Base-by-base conservation (phyloP, 78 protist species). In the Tieghemostelium lacteum region DNA sequence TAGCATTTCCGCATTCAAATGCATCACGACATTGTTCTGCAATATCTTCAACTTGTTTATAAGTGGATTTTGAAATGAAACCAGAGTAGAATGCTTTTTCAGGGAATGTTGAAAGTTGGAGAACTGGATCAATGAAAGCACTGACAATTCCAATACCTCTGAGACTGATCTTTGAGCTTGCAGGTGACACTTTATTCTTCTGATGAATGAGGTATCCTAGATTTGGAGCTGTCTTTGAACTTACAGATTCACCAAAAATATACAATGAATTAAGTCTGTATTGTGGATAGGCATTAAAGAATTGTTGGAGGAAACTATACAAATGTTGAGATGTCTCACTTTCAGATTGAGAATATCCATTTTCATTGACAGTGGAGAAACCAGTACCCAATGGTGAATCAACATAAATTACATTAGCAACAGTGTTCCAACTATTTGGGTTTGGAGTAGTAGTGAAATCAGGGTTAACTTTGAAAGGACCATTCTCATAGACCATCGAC, bases 361-460 rank as follows among this genome's bases (percentile, higher is more conserved):
- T 72, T 34, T 69, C 42, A 17, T 6, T 29, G 1, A 67, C 71
- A 66, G 64, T 87, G 22, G 78, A 58, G 65, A 89, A 94, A 58
- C 96, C 96, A 28, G 93, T 80, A n/a, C 96, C 96, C 2, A 92
- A 75, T 52, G 96, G 96, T 2, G 49, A 28, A 31, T 94, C 96
- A 1, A 88, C 62, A 36, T 77, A 88, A 20, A 88, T 40, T 3
- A 88, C 57, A 45, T 69, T 88, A 3, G 87, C 75, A 66, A 76
- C 62, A 16, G 22, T 26, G 33, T 88, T 75, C 94, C 94, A 85
- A 26, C 69, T 42, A 34, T 88, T 60, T 75, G 87, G 88, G 63
- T 88, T 88, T 29, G 55, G 24, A n/a, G 54, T 24, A 22, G 76
- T 33, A 2, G 60, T 22, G 7, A 73, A 62, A 40, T 93, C 66